phyloP scores from a whole-genome alignment of 768 basidiomycete species.

The Auricularia auricula-judae region DNA sequence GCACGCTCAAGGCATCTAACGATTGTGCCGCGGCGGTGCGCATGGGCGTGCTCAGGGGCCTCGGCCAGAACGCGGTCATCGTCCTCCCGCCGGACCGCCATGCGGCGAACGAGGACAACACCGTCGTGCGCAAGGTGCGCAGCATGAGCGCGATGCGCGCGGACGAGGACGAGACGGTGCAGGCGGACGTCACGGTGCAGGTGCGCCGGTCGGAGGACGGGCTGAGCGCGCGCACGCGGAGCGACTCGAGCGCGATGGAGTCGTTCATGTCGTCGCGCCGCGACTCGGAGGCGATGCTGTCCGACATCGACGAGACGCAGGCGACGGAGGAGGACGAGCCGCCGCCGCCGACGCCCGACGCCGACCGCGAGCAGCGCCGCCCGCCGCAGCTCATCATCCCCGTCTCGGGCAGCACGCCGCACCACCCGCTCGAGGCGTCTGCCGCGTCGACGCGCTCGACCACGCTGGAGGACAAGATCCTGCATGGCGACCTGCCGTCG shows the following conservation, averaged over 20 bases:
- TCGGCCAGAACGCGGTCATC: constrained; percentile 51
- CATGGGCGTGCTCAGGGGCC: constrained; percentile 58
- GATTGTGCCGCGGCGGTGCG: constrained; percentile 85
- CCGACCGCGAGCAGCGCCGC: background rate
- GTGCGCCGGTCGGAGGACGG: background rate
- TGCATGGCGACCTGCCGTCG: constrained; percentile 39
- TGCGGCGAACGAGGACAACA: constrained; percentile 26
- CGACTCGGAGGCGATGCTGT: background rate
- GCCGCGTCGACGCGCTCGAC: background rate
- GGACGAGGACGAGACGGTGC: constrained; percentile 54
- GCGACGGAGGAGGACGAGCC: constrained; percentile 1
- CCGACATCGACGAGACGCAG: background rate
- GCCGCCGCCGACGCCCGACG: background rate
- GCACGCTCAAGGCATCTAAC: constrained; percentile 74
- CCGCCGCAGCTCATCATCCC: background rate
- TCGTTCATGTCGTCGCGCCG: background rate
- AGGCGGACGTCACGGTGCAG: constrained; percentile 18
- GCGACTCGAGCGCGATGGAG: background rate
- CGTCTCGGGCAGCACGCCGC: background rate
- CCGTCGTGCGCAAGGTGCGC: constrained; percentile 18
- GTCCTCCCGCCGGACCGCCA: constrained; percentile 43
- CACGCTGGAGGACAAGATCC: constrained; percentile 41
- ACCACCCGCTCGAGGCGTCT: background rate
- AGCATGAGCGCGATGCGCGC: constrained; percentile 33
- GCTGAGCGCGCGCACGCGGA: background rate